Percentiles rank a stretch among this genome's conserved stretches.
Evolutionary conservation across 2,329 filamentous ascomycete genomes (phyloP).

Genomic region (Alternaria postmessia): DNA sequence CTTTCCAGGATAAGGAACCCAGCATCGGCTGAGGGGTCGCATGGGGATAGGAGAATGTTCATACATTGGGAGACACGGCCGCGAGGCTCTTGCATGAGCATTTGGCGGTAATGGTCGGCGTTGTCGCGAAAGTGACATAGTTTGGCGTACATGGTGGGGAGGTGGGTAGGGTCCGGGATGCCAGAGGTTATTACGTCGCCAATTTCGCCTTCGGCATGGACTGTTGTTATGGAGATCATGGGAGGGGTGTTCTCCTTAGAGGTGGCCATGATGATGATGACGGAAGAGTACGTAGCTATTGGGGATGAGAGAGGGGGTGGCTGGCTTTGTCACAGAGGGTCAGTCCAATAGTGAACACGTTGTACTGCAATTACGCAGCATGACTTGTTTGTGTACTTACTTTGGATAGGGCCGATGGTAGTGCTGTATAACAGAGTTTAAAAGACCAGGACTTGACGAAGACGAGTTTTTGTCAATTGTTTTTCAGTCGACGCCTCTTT

Average conservation of each 20-base stretch:
- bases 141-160: slow-evolving; percentile 60
- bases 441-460: no score
- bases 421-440: no score
- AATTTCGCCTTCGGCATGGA: slow-evolving; percentile 56
- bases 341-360: not conserved
- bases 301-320: not conserved
- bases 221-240: slow-evolving; percentile 14
- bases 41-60: slow-evolving; percentile 58
- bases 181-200: slow-evolving; percentile 61
- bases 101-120: slow-evolving; percentile 52
- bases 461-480: no score
- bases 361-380: no score
- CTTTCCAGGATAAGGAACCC: slow-evolving; percentile 59
- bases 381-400: no score
- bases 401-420: no score
- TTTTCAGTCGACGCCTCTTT: not conserved
- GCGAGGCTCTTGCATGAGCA: slow-evolving; percentile 58
- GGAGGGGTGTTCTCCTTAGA: not conserved
- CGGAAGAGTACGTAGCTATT: not conserved
- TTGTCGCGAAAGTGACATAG: slow-evolving; percentile 54
- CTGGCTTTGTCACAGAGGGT: not conserved
- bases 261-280: not conserved
- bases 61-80: slow-evolving; percentile 52
- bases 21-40: slow-evolving; percentile 55
- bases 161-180: slow-evolving; percentile 53